Percentiles rank a stretch among this genome's conserved stretches.
These are phyloP conservation scores for Guyanaporus albipodus DNA, from an alignment of 768 basidiomycete genomes.

Conservation along the genomic window DNA sequence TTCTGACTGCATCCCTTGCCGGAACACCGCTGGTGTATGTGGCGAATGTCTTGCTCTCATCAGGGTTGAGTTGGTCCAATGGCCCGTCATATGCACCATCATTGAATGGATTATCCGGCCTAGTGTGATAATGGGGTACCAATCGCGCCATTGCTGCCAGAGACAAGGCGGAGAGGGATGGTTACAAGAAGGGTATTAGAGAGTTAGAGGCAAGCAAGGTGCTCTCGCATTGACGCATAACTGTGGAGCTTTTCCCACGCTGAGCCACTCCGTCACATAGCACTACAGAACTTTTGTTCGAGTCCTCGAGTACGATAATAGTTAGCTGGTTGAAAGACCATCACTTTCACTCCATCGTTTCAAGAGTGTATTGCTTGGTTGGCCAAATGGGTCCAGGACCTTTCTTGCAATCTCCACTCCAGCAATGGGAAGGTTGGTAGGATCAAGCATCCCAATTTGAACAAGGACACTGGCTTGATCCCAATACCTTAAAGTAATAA, in stretches of 20 bases:
- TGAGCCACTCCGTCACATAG: background rate
- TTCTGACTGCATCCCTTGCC: slow-evolving; percentile 8
- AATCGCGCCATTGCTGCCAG: slow-evolving; percentile 26
- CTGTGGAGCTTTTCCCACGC: slow-evolving; percentile 19
- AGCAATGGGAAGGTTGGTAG: slow-evolving; percentile 32
- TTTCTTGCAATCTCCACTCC: slow-evolving; percentile 40
- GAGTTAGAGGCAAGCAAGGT: background rate
- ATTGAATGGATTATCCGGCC: slow-evolving; percentile 25
- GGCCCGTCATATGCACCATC: slow-evolving; percentile 24
- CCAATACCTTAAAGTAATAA: slow-evolving; percentile 38
- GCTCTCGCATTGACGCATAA: no score
- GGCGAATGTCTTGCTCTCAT: slow-evolving; percentile 19
- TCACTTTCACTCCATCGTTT: slow-evolving; percentile 36
- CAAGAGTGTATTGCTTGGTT: slow-evolving; percentile 38
- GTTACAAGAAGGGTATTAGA: slow-evolving; percentile 2
- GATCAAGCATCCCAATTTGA: slow-evolving; percentile 39
- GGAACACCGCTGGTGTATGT: slow-evolving; percentile 21
- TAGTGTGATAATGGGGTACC: slow-evolving; percentile 5
- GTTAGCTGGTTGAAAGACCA: slow-evolving; percentile 30
- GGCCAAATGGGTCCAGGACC: slow-evolving; percentile 39
- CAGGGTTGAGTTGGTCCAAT: slow-evolving; percentile 11
- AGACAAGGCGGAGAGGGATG: slow-evolving; percentile 14
- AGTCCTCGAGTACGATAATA: no score
- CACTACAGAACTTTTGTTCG: no score
- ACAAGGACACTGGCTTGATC: slow-evolving; percentile 46